Conservation (phyloP, 1,284 basidiomycete genomes). For the Phylloboletellus chloephorus region DNA sequence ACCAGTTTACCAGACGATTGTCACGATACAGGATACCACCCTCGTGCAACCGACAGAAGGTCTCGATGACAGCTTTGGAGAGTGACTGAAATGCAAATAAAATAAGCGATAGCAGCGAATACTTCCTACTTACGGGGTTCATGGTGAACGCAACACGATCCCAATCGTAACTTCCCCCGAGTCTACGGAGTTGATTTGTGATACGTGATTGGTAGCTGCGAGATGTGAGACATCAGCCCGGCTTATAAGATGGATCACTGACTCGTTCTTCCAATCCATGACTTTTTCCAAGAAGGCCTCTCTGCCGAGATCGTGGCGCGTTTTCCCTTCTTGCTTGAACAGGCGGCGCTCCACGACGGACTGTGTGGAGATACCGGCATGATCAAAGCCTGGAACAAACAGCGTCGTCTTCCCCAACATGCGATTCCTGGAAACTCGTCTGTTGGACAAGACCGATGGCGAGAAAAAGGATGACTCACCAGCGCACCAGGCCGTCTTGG, state of each 20-base stretch:
- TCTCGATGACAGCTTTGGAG: conserved; percentile 87
- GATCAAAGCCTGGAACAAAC: conserved; percentile 95
- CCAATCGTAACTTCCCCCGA: conserved; percentile 97
- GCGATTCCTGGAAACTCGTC: conserved; percentile 63
- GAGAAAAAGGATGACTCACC: conserved; percentile 44
- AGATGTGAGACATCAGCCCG: conserved; percentile 10
- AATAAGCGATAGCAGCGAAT: background rate
- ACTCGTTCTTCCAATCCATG: conserved; percentile 97
- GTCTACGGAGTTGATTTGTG: conserved; percentile 81
- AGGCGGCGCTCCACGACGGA: conserved; percentile 95
- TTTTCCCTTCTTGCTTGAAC: conserved; percentile 78
- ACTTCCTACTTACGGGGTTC: conserved; percentile 60
- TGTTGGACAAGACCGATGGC: background rate
- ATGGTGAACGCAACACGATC: conserved; percentile 93
- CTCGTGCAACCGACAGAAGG: conserved; percentile 88
- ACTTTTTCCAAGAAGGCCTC: conserved; percentile 91
- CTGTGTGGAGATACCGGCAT: conserved; percentile 98
- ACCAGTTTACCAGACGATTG: conserved; percentile 98
- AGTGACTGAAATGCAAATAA: conserved; percentile 45
- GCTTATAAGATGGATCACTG: conserved; percentile 25
- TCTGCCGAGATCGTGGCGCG: conserved; percentile 90
- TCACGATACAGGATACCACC: conserved; percentile 94
- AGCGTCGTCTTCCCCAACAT: conserved; percentile 94
- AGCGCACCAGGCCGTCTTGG: conserved; percentile 85
- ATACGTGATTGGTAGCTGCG: conserved; percentile 85